phyloP scores from a whole-genome alignment of 495 filamentous ascomycete species.

The Bryoglossum gracile region DNA sequence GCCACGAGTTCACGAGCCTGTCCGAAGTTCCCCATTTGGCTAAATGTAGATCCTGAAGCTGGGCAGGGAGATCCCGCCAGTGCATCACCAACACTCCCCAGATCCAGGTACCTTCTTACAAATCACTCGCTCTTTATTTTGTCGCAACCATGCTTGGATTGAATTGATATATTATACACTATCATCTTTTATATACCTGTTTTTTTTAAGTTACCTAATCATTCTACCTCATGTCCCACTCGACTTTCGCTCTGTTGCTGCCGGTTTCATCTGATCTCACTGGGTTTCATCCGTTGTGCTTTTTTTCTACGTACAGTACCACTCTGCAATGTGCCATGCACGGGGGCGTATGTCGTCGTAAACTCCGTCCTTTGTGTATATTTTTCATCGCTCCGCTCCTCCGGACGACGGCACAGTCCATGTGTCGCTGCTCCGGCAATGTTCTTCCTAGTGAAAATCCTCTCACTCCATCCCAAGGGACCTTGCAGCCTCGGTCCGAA shows the following conservation, averaged over 20 bases:
- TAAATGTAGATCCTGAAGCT: neutral
- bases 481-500: neutral
- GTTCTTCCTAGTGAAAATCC: neutral
- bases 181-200: no score
- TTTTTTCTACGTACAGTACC: neutral
- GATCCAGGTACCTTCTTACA: no score
- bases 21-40: neutral
- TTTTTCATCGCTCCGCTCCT: neutral
- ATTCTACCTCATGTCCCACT: no score
- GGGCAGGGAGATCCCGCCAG: conserved; percentile 5
- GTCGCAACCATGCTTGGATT: no score
- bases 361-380: neutral
- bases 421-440: neutral
- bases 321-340: neutral
- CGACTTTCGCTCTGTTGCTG: neutral
- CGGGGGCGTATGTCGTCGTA: no score
- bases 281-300: neutral
- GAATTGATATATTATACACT: no score
- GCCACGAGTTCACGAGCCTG: conserved; percentile 4
- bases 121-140: no score
- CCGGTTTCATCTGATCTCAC: neutral
- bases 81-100: no score
- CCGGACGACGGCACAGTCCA: neutral
- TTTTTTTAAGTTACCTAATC: no score
- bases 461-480: neutral